A percentile compares a stretch with the other conserved stretches of the same genome.
phyloP scores from a whole-genome alignment of 495 filamentous ascomycete species.

The Thermothielavioides terrestris region DNA sequence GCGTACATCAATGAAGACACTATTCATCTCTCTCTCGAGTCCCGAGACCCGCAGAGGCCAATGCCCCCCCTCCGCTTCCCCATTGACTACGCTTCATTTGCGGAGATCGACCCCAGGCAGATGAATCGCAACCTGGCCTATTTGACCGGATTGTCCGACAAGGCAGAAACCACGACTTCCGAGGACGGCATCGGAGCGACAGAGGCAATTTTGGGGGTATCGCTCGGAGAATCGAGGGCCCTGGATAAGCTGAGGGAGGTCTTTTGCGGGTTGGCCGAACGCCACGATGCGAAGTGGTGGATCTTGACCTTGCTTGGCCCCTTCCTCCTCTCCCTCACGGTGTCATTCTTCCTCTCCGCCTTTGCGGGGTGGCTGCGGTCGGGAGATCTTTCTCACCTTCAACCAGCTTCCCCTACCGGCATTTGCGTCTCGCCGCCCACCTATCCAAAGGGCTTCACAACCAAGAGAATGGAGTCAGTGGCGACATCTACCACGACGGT shows the following conservation, averaged over 20 bases:
- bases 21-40: slow-evolving; percentile 63
- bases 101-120: slow-evolving; percentile 62
- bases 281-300: slow-evolving; percentile 1
- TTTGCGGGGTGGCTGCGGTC: neutral
- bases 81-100: slow-evolving; percentile 64
- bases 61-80: slow-evolving; percentile 52
- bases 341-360: slow-evolving; percentile 1
- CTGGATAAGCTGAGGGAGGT: neutral
- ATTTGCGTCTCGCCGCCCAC: slow-evolving; percentile 13
- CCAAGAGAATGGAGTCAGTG: slow-evolving; percentile 9
- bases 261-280: neutral
- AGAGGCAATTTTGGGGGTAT: neutral
- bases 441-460: neutral
- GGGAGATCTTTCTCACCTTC: neutral
- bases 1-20: slow-evolving; percentile 25
- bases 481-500: slow-evolving; percentile 29
- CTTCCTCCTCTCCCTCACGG: slow-evolving; percentile 8
- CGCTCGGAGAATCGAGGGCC: neutral
- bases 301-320: slow-evolving; percentile 10
- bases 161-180: slow-evolving; percentile 7
- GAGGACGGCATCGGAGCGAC: neutral
- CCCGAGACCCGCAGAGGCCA: slow-evolving; percentile 43
- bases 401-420: neutral
- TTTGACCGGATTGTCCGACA: slow-evolving; percentile 46
- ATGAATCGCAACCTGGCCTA: slow-evolving; percentile 68